Evolutionary conservation across 2,329 filamentous ascomycete genomes (phyloP), one percentile per base, ranked within the genome.

Genomic region (Sporothrix brunneoviolacea): DNA sequence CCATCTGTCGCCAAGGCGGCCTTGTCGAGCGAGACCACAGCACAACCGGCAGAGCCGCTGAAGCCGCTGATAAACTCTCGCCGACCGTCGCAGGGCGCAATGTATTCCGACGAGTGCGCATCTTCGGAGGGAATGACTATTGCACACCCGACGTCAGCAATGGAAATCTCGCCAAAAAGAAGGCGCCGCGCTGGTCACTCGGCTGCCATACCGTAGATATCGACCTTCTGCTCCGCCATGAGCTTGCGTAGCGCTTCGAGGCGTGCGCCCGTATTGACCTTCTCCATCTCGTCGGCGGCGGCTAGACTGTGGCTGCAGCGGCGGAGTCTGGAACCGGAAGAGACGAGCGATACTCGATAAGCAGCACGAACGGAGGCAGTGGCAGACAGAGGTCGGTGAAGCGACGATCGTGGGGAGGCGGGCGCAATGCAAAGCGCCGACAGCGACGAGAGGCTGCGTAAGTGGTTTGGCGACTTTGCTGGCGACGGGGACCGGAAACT

Each of bases 41-140:
- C 93, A 57, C 88, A 95, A 52, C 93, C 93, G 38, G 93, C 91
- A 9, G 93, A 98, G 50, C 93, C 93, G 52, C 88, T 89, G 68
- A 98, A 98, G 22, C 93, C 91, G 54, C 83, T 91, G 60, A 98
- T 95, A 63, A 84, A 96, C 64, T 84, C 88, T 74, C 93, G 84
- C 59, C 93, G 83, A 54, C 80, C 91, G 72, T 98, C 93, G 65
- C 89, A 95, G n/a, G 85, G 83, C 45, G 93, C 93, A 67, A 96
- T 96, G 69, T 98, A 98, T 72, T 98, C 93, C 59, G 91, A 97
- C 59, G 91, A 88, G 67, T 98, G 93, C 64, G 88, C 91, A 67
- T 98, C 93, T 78, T 97, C 93, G 30, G 91, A 96, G 1, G 93
- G 93, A 7, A 97, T 80, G 64, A 98, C 91, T 97, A 43, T 5